Evolutionary conservation across 2,329 filamentous ascomycete species (phyloP).

Genomic region (Talaromyces funiculosus): DNA sequence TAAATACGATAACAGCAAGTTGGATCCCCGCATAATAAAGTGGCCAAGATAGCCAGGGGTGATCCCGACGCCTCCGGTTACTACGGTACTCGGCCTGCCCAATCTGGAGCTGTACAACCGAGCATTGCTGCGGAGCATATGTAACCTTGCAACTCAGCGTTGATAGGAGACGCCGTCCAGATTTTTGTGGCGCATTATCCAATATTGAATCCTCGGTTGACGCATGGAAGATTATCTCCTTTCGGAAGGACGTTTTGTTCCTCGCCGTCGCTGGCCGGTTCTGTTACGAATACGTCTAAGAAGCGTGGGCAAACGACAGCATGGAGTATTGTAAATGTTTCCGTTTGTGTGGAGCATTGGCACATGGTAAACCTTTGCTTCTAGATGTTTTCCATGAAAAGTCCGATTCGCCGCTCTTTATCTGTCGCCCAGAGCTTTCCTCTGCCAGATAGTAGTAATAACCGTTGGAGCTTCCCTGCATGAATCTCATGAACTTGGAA

Average conservation of each 20-base stretch:
- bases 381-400: too few relatives aligned
- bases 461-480: too few relatives aligned
- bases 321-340: neutral
- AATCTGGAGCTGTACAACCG: neutral
- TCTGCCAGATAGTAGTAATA: too few relatives aligned
- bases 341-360: neutral
- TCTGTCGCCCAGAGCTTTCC: too few relatives aligned
- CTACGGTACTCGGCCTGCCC: neutral
- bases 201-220: neutral
- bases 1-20: neutral
- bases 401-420: too few relatives aligned
- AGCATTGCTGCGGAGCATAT: neutral
- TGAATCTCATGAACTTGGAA: too few relatives aligned
- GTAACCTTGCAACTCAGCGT: neutral
- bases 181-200: neutral
- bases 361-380: neutral
- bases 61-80: neutral
- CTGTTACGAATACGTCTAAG: neutral
- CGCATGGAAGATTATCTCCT: neutral
- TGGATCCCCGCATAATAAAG: neutral
- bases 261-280: neutral
- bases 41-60: neutral
- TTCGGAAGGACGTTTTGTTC: neutral
- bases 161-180: neutral
- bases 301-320: neutral